Evolutionary conservation across 1,284 basidiomycete genomes (phyloP), one percentile per base, ranked within the genome.

Genomic region (Ceratobasidium sp.): DNA sequence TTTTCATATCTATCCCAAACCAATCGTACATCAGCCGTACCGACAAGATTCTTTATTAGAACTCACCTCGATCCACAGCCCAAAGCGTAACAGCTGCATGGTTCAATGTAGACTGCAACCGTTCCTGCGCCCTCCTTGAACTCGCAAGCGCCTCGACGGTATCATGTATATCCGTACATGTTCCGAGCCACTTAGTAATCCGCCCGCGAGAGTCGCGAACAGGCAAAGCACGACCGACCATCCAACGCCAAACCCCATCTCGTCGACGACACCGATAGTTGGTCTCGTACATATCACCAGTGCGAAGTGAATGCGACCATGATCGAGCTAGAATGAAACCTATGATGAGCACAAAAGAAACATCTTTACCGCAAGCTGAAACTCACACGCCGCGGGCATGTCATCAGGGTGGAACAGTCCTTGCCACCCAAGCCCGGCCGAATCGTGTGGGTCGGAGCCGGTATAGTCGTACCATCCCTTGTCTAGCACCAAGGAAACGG

Each of bases 111-210:
- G 73, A 4, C 42, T 75, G 73, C 48, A 70, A 54, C 57, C 65
- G 1, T 9, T 69, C 68, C 38, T 70, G 77, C n/a, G 59, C 67
- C 12, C 65, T 54, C 44, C 77, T n/a, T 12, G 65, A 64, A 17
- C 26, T 23, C 13, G 68, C 68, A 33, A 77, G 77, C 44, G 68
- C 77, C 59, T 77, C 67, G 50, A 77, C 56, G 13, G 68, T 64
- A 46, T 77, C 77, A 52, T 77, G 67, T 23, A 77, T 70, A 54
- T 77, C 77, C 40, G 77, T 77, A 44, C 67, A 69, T 59, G 77
- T 64, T 13, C 67, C 77, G 5, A 77, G 48, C 77, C 77, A 71
- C 26, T 77, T 69, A 26, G 50, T 54, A n/a, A 77, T 70, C 28
- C 50, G 40, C 4, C 77, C 77, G 1, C 40, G 50, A 3, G 44